phyloP scores from a whole-genome alignment of 352 stramenopile species.

The Phytophthora capsici region DNA sequence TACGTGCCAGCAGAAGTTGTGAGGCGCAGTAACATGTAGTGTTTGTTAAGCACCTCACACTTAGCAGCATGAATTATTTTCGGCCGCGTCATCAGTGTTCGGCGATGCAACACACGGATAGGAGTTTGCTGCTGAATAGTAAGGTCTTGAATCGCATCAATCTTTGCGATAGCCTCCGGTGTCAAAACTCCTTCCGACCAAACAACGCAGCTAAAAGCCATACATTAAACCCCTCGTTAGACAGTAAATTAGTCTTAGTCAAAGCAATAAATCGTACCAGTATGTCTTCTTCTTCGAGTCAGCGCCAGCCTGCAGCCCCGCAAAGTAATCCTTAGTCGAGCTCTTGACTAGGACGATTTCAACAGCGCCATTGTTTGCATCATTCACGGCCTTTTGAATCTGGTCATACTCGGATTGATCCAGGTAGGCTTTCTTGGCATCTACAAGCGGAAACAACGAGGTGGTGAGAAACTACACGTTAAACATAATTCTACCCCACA shows the following conservation, averaged over 20 bases:
- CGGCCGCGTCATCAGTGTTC: constrained; percentile 92
- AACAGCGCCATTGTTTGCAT: constrained; percentile 74
- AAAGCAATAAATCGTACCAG: constrained; percentile 47
- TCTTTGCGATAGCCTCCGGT: constrained; percentile 59
- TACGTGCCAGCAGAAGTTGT: constrained; percentile 97
- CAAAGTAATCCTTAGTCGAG: constrained; percentile 85
- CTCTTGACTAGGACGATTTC: constrained; percentile 82
- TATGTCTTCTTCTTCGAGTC: constrained; percentile 92
- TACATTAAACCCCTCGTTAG: background rate
- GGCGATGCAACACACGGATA: constrained; percentile 97
- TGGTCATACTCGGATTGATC: constrained; percentile 51
- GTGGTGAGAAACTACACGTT: constrained; percentile 15
- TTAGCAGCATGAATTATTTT: constrained; percentile 91
- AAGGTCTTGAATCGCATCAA: constrained; percentile 86
- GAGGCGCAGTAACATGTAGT: constrained; percentile 97
- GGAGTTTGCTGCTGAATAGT: constrained; percentile 96
- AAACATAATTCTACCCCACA: background rate
- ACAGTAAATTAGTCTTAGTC: background rate
- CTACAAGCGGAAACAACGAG: constrained; percentile 31
- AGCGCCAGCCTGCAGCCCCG: constrained; percentile 73
- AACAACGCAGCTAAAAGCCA: constrained; percentile 68
- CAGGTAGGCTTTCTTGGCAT: constrained; percentile 82
- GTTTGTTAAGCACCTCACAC: constrained; percentile 93
- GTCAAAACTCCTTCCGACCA: constrained; percentile 75
- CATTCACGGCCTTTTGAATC: constrained; percentile 73